A percentile compares a stretch with the other conserved stretches of the same genome.
Conservation (phyloP, 1,139 yeast genomes). For the Yamadazyma epiphylla region DNA sequence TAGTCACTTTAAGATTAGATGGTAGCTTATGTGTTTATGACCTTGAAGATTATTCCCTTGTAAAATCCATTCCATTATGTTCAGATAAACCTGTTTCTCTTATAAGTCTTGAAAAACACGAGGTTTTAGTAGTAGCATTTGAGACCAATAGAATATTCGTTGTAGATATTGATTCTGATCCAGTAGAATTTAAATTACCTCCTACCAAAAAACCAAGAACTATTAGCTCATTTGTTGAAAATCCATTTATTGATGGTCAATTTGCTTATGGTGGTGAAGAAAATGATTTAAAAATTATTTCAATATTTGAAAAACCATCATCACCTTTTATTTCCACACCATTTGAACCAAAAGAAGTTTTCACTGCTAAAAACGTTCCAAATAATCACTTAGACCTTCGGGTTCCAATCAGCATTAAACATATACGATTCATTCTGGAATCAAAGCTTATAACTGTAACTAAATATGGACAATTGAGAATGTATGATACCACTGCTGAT, state of each 20-base stretch:
- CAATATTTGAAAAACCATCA: constrained; percentile 27
- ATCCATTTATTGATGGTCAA: constrained; percentile 41
- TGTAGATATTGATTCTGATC: constrained; percentile 29
- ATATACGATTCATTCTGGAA: constrained; percentile 41
- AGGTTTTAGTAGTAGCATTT: constrained; percentile 34
- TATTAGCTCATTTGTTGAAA: constrained; percentile 43
- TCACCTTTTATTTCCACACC: constrained; percentile 14
- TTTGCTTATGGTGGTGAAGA: constrained; percentile 78
- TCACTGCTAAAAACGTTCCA: constrained; percentile 64
- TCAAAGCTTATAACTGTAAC: constrained; percentile 59
- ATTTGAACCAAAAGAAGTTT: constrained; percentile 27
- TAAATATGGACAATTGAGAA: constrained; percentile 62
- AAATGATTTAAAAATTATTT: constrained; percentile 54
- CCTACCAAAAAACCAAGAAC: constrained; percentile 28
- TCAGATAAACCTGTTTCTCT: constrained; percentile 34
- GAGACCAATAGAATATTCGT: constrained; percentile 50
- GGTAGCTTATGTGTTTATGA: constrained; percentile 41
- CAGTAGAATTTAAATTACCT: constrained; percentile 26
- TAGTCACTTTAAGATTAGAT: constrained; percentile 40
- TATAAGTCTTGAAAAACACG: constrained; percentile 23
- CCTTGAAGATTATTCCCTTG: constrained; percentile 17
- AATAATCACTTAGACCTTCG: constrained; percentile 63
- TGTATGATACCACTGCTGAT: constrained; percentile 58
- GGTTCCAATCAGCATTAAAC: constrained; percentile 64
- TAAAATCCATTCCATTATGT: constrained; percentile 10